These are phyloP conservation scores for Brettanomyces sp. DNA, from an alignment of 805 yeast genomes.

Conservation along the genomic window DNA sequence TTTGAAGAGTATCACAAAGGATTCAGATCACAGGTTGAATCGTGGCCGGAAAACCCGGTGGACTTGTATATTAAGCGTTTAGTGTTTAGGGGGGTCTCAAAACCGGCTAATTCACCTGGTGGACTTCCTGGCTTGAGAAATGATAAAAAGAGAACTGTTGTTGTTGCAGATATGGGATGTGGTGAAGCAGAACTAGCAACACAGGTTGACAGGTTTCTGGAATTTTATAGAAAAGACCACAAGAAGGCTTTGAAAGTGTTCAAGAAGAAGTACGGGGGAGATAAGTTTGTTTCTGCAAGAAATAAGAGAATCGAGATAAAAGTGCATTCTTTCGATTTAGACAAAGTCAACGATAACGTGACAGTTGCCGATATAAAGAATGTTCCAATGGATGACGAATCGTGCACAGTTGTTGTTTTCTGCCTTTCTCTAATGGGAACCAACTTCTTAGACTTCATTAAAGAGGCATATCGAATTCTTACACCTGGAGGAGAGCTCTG, in stretches of 20 bases:
- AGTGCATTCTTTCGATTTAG: conserved; percentile 86
- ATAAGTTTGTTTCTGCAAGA: conserved; percentile 9
- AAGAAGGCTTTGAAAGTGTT: conserved; percentile 23
- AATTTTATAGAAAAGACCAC: conserved; percentile 19
- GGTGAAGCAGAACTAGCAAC: conserved; percentile 89
- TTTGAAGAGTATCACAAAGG: conserved; percentile 96
- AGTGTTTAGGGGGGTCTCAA: conserved; percentile 45
- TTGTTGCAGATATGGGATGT: conserved; percentile 97
- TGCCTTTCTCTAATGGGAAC: conserved; percentile 97
- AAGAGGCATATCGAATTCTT: conserved; percentile 80
- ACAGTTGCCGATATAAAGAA: conserved; percentile 95
- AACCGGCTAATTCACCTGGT: conserved; percentile 84
- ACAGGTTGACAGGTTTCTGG: conserved; percentile 46
- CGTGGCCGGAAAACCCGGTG: conserved; percentile 99
- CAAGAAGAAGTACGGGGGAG: conserved; percentile 17
- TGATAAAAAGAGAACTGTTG: conserved; percentile 42
- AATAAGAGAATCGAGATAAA: conserved; percentile 33
- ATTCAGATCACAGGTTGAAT: conserved; percentile 85
- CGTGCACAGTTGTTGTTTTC: conserved; percentile 83
- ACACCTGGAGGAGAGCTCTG: conserved; percentile 91
- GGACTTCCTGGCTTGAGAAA: conserved; percentile 71
- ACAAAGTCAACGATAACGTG: conserved; percentile 78
- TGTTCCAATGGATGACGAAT: conserved; percentile 73
- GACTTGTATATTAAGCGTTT: conserved; percentile 74
- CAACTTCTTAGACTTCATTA: conserved; percentile 82